Percentiles rank a stretch among this genome's conserved stretches.
These are phyloP conservation scores for Neonectria faginata DNA, from an alignment of 2,329 filamentous ascomycete genomes.

Conservation along the genomic window DNA sequence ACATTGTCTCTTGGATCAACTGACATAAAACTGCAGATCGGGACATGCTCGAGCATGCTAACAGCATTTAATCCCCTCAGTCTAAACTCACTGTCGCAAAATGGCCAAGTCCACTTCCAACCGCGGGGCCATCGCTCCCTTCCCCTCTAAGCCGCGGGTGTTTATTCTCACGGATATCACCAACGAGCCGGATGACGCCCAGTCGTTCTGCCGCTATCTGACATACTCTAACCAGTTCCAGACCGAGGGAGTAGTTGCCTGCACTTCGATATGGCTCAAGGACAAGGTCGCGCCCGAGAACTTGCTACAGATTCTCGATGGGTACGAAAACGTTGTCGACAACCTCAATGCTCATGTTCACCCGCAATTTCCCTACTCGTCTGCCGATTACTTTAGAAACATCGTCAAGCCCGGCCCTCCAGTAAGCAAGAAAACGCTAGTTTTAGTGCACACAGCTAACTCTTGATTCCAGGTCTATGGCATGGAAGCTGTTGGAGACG, in stretches of 20 bases:
- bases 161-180: slow-evolving; percentile 60
- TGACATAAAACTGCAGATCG: not conserved
- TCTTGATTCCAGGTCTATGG: slow-evolving; percentile 37
- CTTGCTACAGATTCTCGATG: slow-evolving; percentile 52
- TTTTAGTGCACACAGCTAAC: not conserved
- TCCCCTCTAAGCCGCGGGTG: slow-evolving; percentile 49
- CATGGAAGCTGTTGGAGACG: slow-evolving; percentile 36
- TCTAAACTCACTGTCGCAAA: not conserved
- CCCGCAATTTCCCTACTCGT: slow-evolving; percentile 54
- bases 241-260: slow-evolving; percentile 57
- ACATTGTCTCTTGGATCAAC: not conserved
- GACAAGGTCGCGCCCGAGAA: slow-evolving; percentile 54
- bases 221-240: slow-evolving; percentile 59
- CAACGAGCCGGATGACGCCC: slow-evolving; percentile 59
- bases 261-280: slow-evolving; percentile 59
- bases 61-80: not conserved
- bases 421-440: slow-evolving; percentile 3
- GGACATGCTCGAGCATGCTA: no score
- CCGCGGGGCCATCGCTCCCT: slow-evolving; percentile 11
- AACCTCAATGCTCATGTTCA: slow-evolving; percentile 62
- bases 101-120: not conserved
- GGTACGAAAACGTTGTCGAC: slow-evolving; percentile 56
- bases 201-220: slow-evolving; percentile 58
- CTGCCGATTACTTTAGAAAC: slow-evolving; percentile 48
- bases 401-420: slow-evolving; percentile 51